These are phyloP conservation scores for Syncephalastrum sp. DNA, from an alignment of 371 early-diverging fungal genomes.

Conservation along the genomic window DNA sequence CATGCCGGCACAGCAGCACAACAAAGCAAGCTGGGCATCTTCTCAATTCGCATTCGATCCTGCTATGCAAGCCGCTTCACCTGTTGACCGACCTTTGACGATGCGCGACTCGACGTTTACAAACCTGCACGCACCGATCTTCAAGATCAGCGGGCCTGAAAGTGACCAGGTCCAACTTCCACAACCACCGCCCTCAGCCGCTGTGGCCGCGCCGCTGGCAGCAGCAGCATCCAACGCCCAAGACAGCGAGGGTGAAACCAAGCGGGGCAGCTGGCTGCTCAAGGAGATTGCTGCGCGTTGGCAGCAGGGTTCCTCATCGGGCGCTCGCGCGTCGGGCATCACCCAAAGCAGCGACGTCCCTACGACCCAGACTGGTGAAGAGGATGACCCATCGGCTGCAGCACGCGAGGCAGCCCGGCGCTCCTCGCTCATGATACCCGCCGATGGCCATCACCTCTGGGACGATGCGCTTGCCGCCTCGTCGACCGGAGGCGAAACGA, in stretches of 20 bases:
- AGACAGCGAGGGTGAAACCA: not conserved
- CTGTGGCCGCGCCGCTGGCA: slow-evolving; percentile 4
- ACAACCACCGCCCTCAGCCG: not conserved
- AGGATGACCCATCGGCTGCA: too few relatives aligned
- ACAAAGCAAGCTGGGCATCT: too few relatives aligned
- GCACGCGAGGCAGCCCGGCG: too few relatives aligned
- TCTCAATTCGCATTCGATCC: too few relatives aligned
- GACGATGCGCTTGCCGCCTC: too few relatives aligned
- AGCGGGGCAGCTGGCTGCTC: slow-evolving; percentile 13
- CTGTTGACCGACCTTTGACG: slow-evolving; percentile 10
- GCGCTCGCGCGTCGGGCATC: slow-evolving; percentile 10
- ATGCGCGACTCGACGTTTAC: slow-evolving; percentile 12
- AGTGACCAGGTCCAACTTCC: not conserved
- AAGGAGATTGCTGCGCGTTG: slow-evolving; percentile 17
- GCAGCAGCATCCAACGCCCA: not conserved
- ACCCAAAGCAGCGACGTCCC: not conserved
- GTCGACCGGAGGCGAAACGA: too few relatives aligned
- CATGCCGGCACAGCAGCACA: too few relatives aligned
- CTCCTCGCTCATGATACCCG: too few relatives aligned
- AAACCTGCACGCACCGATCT: slow-evolving; percentile 12
- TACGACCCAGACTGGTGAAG: too few relatives aligned
- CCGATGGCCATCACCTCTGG: too few relatives aligned
- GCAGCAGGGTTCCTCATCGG: slow-evolving; percentile 13
- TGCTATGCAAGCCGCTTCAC: not conserved
- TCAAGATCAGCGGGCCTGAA: slow-evolving; percentile 9